Evolutionary conservation across 192 early-diverging fungal species (phyloP), one percentile per base, ranked within the genome.

Genomic region (Dissophora ornata): DNA sequence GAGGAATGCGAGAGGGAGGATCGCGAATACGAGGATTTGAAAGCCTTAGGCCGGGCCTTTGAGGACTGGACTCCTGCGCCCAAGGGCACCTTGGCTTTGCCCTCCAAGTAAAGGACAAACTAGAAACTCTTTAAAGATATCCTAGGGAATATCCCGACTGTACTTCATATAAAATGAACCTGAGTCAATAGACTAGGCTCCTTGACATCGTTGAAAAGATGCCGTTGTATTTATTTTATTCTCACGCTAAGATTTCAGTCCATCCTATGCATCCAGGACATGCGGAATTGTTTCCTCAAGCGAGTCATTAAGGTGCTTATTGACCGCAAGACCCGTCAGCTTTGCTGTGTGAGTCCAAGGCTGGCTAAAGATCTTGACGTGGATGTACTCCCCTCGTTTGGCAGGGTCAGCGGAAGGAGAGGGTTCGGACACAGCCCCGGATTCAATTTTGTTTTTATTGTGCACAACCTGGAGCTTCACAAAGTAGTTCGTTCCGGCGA

Each of bases 1-100:
- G 73, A 77, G 36, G 64, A 77, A 16, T 67, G 63, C 24, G 58
- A 77, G 32, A 61, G 45, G 40, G 73, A 77, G 46, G 49, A 56
- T 25, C 57, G 51, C 3, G 73, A 67, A 47, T 67, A 32, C 19
- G 57, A 62, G 28, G 40, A 38, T 19, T 21, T 48, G 12, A 55
- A 34, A 45, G 63, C 62, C 9, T 11, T 15, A 5, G 71, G 44
- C 12, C 56, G 25, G 12, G 44, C 19, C 0, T 62, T 51, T 34
- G 65, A 77, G 8, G 59, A 67, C 19, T 77, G 63, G 63, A 77
- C 59, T 5, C 73, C 73, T 21, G 25, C 30, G 10, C 58, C 73
- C 33, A 77, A 67, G 47, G 63, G 73, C 11, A 77, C 73, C 34
- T 52, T 77, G 33, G 59, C 58, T 11, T 28, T 77, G 21, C 73